Base-by-base conservation (phyloP, 2,329 filamentous ascomycete species). In the Dothideomycetes sp. region DNA sequence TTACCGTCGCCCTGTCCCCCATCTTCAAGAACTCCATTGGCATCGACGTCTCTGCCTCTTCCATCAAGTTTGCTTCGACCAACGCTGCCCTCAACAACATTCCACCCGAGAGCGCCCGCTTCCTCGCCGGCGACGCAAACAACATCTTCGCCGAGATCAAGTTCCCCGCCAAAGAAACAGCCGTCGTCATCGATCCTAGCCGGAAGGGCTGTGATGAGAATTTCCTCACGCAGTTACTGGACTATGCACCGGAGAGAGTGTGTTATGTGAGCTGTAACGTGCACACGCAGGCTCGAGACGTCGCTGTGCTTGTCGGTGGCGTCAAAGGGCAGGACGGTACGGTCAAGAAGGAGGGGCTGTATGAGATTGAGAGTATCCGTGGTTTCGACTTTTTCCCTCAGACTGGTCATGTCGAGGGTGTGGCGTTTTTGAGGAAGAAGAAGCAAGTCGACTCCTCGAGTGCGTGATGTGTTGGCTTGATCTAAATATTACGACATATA, bases 311-410 rank as follows among this genome's bases (percentile, higher is more conserved):
- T 52, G 86, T 96, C 1, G 72, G 81, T 27, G 87, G 88, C 1
- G 62, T 75, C 52, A 58, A 60, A 34, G 55, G 59, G 12, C 56
- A 63, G 47, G 55, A 53, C 32, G 50, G 58, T 11, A 12, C 7
- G 7, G 22, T 27, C 12, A 27, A 27, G 22, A 27, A 27, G 22
- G 59, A 63, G 36, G 61, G 58, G 8, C 52, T 56, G 41, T 98
- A 95, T 62, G 77, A 81, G 59, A 84, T 98, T 57, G 89, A 96
- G 70, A 94, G 84, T 55, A 62, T 98, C 34, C 72, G 82, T 35
- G 91, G 89, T 0, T 96, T 96, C 55, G 91, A 98, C 58, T 96
- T 98, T 62, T 98, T 98, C 63, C 91, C 91, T 10, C 89, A 96
- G 61, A 81, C 77, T 19, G 72, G 75, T 5, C 77, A 81, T 68